Conservation (phyloP, 441 rosid genomes). For the Pelargonium citronellum region DNA sequence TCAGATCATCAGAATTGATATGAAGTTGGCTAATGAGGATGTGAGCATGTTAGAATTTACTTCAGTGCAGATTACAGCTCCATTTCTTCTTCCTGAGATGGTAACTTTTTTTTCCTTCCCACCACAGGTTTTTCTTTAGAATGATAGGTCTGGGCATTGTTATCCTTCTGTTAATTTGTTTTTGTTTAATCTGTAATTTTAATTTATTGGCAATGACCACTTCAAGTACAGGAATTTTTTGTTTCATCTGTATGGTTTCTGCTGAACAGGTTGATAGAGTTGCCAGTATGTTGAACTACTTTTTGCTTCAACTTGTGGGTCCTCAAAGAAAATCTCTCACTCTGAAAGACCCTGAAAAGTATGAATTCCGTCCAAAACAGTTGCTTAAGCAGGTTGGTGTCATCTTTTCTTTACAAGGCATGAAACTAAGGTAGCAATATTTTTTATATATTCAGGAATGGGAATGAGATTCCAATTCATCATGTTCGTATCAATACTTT, state of each 20-base stretch:
- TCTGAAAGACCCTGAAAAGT: slow-evolving; percentile 93
- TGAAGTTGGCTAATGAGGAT: slow-evolving; percentile 99
- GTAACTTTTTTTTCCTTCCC: slow-evolving; percentile 31
- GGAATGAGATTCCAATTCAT: too few species aligned
- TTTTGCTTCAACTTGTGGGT: slow-evolving; percentile 91
- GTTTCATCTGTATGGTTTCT: not conserved
- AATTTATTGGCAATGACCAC: too few species aligned
- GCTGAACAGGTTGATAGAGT: slow-evolving; percentile 79
- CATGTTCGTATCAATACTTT: too few species aligned
- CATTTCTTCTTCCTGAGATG: slow-evolving; percentile 99
- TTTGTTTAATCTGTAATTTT: not conserved
- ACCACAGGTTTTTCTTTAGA: not conserved
- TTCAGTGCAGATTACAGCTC: slow-evolving; percentile 88
- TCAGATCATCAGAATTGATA: slow-evolving; percentile 86
- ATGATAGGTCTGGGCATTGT: not conserved
- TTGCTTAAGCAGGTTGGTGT: slow-evolving; percentile 81
- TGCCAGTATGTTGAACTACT: slow-evolving; percentile 96
- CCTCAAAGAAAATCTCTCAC: slow-evolving; percentile 90
- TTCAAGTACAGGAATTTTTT: not conserved
- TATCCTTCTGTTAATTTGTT: not conserved
- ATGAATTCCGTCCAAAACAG: slow-evolving; percentile 90
- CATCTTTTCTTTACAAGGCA: not conserved
- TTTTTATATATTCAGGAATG: too few species aligned
- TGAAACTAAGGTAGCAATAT: too few species aligned
- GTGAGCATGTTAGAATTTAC: slow-evolving; percentile 91